Evolutionary conservation across 352 stramenopile species (phyloP).

Genomic region (Globisporangium paroecandrum): DNA sequence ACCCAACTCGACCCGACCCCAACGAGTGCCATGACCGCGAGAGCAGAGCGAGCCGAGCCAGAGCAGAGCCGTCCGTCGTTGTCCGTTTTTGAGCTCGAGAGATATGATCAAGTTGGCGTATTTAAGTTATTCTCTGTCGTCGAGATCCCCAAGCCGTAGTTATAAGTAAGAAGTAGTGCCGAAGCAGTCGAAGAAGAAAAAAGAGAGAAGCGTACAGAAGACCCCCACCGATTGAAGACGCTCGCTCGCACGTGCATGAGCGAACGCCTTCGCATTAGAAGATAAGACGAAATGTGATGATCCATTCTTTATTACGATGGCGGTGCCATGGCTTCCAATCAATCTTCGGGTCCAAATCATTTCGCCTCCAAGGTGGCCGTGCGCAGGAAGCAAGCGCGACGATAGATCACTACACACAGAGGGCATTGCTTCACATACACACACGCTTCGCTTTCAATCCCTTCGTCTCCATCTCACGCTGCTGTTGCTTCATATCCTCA

Average conservation of each 20-base stretch:
- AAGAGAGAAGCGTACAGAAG: slow-evolving; percentile 4
- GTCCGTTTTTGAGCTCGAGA: slow-evolving; percentile 7
- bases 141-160: slow-evolving; percentile 11
- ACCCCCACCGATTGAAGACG: neutral
- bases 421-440: neutral
- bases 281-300: neutral
- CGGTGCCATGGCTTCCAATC: neutral
- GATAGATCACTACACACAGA: too few relatives aligned
- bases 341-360: neutral
- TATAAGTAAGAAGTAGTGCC: slow-evolving; percentile 7
- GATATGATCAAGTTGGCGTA: slow-evolving; percentile 12
- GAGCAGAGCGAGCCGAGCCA: neutral
- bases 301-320: neutral
- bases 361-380: neutral
- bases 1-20: too few relatives aligned
- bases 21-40: neutral
- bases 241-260: neutral
- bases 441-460: neutral
- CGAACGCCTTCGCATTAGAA: neutral
- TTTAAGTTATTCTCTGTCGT: slow-evolving; percentile 16
- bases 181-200: slow-evolving; percentile 1
- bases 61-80: neutral
- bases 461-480: neutral
- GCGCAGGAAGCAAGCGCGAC: too few relatives aligned
- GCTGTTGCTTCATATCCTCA: neutral